A percentile compares a stretch with the other conserved stretches of the same genome.
These are phyloP conservation scores for Pythium volutum DNA, from an alignment of 352 stramenopile species.

Conservation along the genomic window DNA sequence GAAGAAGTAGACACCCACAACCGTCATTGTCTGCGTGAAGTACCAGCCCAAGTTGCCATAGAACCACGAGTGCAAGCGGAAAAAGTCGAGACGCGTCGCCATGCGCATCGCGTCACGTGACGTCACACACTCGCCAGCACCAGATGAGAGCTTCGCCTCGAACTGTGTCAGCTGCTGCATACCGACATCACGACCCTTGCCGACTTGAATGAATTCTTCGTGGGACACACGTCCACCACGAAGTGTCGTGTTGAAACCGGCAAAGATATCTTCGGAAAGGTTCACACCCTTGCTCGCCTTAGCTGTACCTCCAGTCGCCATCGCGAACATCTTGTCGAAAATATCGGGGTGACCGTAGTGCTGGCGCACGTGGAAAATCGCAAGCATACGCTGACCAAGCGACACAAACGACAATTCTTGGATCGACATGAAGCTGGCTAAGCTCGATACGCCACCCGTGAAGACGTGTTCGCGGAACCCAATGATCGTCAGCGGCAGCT, in stretches of 20 bases:
- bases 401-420: slow-evolving; percentile 85
- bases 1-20: slow-evolving; percentile 97
- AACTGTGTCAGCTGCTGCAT: slow-evolving; percentile 99
- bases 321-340: slow-evolving; percentile 85
- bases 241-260: slow-evolving; percentile 82
- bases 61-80: slow-evolving; percentile 96
- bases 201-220: slow-evolving; percentile 88
- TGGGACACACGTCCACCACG: slow-evolving; percentile 73
- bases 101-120: slow-evolving; percentile 96
- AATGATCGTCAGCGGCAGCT: slow-evolving; percentile 77
- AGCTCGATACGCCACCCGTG: slow-evolving; percentile 76
- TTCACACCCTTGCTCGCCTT: slow-evolving; percentile 85
- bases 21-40: slow-evolving; percentile 97
- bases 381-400: slow-evolving; percentile 79
- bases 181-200: slow-evolving; percentile 98
- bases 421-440: slow-evolving; percentile 87
- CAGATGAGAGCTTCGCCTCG: slow-evolving; percentile 96
- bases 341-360: slow-evolving; percentile 89
- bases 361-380: slow-evolving; percentile 69
- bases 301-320: slow-evolving; percentile 72
- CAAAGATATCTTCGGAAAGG: slow-evolving; percentile 88
- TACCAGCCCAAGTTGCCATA: slow-evolving; percentile 99
- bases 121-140: slow-evolving; percentile 96
- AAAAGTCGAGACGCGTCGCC: slow-evolving; percentile 96
- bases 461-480: slow-evolving; percentile 87